Evolutionary conservation across 345 rosid species (phyloP).

Genomic region (Acer yangbiense): DNA sequence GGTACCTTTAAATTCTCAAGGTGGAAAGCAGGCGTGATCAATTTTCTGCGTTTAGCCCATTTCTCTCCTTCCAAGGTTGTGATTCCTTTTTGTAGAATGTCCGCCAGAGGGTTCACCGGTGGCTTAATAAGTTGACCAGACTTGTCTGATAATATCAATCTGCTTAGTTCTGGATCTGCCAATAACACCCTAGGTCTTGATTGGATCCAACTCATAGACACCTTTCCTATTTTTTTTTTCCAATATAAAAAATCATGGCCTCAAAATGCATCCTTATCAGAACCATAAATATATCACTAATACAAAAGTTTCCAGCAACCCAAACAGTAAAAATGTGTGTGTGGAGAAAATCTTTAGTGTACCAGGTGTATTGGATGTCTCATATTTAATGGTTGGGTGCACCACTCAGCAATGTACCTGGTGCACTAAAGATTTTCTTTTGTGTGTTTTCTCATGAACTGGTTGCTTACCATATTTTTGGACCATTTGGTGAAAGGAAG

Average conservation of each 20-base stretch:
- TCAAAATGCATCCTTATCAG: background rate
- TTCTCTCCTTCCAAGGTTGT: constrained; percentile 28
- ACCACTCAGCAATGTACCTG: too few relatives aligned
- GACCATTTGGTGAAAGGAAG: constrained; percentile 19
- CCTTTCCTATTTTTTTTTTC: constrained; percentile 14
- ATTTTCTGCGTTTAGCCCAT: constrained; percentile 32
- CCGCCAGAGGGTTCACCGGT: constrained; percentile 22
- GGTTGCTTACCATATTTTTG: constrained; percentile 6
- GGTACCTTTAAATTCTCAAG: constrained; percentile 25
- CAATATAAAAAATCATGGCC: background rate
- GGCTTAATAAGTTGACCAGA: constrained; percentile 23
- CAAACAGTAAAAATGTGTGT: too few relatives aligned
- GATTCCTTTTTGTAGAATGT: constrained; percentile 21
- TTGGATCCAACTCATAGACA: constrained; percentile 22
- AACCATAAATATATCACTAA: background rate
- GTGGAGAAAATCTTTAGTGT: too few relatives aligned
- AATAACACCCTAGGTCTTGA: constrained; percentile 19
- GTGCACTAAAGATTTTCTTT: too few relatives aligned
- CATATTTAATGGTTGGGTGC: too few relatives aligned
- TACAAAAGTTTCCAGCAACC: too few relatives aligned
- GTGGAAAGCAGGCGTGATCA: constrained; percentile 27
- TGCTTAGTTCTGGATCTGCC: constrained; percentile 23
- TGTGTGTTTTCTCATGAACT: background rate
- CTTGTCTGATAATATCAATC: constrained; percentile 15
- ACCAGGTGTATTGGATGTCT: too few relatives aligned